Base-by-base conservation (phyloP, 2,329 filamentous ascomycete species). In the Trichoderma citrinoviride region DNA sequence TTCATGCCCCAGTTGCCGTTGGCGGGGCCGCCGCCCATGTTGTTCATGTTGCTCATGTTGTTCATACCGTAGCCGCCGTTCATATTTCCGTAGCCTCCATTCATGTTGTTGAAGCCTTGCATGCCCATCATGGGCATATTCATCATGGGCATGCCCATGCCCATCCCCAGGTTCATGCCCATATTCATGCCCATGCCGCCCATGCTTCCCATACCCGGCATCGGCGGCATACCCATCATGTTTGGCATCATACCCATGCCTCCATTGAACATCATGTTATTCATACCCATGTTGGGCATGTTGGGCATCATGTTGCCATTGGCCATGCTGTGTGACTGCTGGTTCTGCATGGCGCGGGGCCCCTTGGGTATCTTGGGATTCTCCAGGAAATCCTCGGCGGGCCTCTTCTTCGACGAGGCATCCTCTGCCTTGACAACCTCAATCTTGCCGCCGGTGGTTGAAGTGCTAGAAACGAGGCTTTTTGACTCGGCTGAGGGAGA, bases 301-400 rank as follows among this genome's bases (percentile, higher is more conserved):
- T 77, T 77, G 57, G 79, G 81, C 77, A 83, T 83, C 77, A 83
- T 83, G 60, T 76, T 61, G 23, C 57, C 76, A 70, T 79, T 78
- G 76, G 77, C 75, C 55, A 74, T 74, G 61, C 76, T 78, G 71
- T 81, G 80, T 73, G 76, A 78, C 64, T 83, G 81, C 56, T 83
- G 83, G 73, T 77, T 83, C 70, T 84, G 85, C 87, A 87, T 90
- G 43, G 84, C 86, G 73, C 87, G 87, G 2, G 87, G 87, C 0
- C 82, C 87, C 70, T 88, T 89, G 52, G 87, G 85, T 46, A 88
- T 85, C 72, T 85, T 85, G 46, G 85, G 84, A 69, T 89, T 88
- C 70, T 88, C 86, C 7, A 84, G 78, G 37, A 82, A 82, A 60
- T 93, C 89, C 41, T 94, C 92, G 15, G 93, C 92, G 12, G 90